Evolutionary conservation across 306 rosid genomes (phyloP).

Genomic region (Crotalaria pallida): DNA sequence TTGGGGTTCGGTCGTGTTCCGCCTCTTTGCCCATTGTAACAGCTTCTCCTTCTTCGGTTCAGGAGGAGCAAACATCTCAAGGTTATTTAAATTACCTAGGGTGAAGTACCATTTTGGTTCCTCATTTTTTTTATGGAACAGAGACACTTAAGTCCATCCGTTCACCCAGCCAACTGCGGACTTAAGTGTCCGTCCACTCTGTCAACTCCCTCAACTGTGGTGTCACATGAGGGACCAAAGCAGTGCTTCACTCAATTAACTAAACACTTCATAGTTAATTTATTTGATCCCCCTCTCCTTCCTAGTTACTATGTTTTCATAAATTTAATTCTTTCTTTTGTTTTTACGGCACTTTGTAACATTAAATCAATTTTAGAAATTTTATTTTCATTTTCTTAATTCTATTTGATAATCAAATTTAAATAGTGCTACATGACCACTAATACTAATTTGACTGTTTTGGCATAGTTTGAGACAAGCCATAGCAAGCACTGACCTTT

Average conservation of each 20-base stretch:
- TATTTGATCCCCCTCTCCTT: not conserved
- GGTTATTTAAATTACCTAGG: too few species aligned
- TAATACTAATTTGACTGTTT: not conserved
- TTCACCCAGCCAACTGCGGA: too few species aligned
- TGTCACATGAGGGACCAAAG: too few species aligned
- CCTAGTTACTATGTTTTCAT: not conserved
- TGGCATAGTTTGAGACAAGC: not conserved
- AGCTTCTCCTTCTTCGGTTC: conserved; percentile 17
- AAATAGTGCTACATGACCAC: not conserved
- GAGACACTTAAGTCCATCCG: too few species aligned
- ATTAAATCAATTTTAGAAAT: not conserved
- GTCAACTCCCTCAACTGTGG: too few species aligned
- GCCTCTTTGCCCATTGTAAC: conserved; percentile 36
- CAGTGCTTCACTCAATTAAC: too few species aligned
- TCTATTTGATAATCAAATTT: not conserved
- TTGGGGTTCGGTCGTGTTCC: conserved; percentile 41
- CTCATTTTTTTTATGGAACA: too few species aligned
- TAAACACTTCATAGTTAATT: not conserved
- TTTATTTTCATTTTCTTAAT: not conserved
- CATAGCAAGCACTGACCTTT: not conserved
- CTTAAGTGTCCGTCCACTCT: too few species aligned
- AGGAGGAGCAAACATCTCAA: conserved; percentile 40
- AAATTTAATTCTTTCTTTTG: not conserved
- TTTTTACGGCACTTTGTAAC: not conserved
- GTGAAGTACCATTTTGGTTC: too few species aligned